phyloP scores from a whole-genome alignment of 371 early-diverging fungal genomes.

The Mycotypha africana region DNA sequence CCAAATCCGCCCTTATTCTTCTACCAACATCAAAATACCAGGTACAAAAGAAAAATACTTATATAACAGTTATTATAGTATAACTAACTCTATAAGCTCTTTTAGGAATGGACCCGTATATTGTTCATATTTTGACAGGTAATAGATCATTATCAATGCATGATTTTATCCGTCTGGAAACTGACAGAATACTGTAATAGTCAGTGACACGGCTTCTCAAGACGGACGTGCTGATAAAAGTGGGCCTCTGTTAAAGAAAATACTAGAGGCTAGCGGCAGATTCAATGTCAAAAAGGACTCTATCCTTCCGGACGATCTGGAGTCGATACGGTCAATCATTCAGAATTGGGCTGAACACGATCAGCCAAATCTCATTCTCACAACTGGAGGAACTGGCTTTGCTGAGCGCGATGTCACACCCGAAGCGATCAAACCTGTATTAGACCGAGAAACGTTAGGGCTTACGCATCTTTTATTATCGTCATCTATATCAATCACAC shows the following conservation, averaged over 20 bases:
- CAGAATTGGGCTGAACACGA: conserved; percentile 45
- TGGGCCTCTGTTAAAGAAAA: conserved; percentile 49
- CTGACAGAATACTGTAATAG: conserved; percentile 17
- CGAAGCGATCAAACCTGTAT: conserved; percentile 73
- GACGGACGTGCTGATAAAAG: conserved; percentile 55
- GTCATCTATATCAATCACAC: conserved; percentile 70
- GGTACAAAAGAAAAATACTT: no score
- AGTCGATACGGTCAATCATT: conserved; percentile 45
- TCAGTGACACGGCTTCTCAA: conserved; percentile 59
- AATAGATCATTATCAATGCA: neutral
- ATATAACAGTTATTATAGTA: no score
- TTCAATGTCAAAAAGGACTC: conserved; percentile 26
- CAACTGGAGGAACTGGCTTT: conserved; percentile 95
- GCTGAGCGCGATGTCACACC: conserved; percentile 84
- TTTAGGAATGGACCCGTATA: conserved; percentile 1
- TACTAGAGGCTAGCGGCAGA: conserved; percentile 27
- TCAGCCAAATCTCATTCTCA: conserved; percentile 62
- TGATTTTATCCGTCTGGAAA: neutral
- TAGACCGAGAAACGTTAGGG: conserved; percentile 68
- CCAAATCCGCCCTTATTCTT: no score
- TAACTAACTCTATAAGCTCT: no score
- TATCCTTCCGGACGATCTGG: conserved; percentile 52
- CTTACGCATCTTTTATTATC: conserved; percentile 72
- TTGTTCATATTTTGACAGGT: conserved; percentile 11
- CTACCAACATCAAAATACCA: no score